Evolutionary conservation across 768 basidiomycete genomes (phyloP), one percentile per base, ranked within the genome.

Genomic region (Strobilomyces dryophilus): DNA sequence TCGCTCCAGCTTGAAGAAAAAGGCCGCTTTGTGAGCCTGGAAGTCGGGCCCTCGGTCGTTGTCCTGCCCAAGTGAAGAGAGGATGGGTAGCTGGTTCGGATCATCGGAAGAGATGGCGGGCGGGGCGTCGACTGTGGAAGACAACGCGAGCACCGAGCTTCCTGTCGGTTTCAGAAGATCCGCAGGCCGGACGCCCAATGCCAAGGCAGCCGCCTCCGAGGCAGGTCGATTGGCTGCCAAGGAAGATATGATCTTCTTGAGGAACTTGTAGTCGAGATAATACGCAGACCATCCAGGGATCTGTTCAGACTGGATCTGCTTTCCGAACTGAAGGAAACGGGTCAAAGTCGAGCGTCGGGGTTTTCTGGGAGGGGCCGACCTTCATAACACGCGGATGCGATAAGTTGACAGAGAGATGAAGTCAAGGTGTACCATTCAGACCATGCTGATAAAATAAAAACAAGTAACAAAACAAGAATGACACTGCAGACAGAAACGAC

Each of bases 161-260:
- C 59, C 71, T 53, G 69, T 62, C 37, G 68, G 66, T 54, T 67
- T 65, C 43, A 74, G 53, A 58, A 78, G 71, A 67, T 82, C 81
- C 49, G 77, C 73, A 21, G 89, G 89, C 60, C 90, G 85, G 60
- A 89, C 75, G 49, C 92, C 92, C 45, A 89, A 75, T 12, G 92
- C 91, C 49, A 97, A 75, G 21, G 90, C 82, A 31, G 92, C 91
- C 21, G 92, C 91, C 70, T 97, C 93, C 8, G 92, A 86, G 45
- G 89, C 90, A 8, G 93, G 92, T 53, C 91, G 83, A 69, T 93
- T 90, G 29, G 90, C 87, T 47, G 85, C 84, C 56, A 98, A 82
- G 14, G 95, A 97, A 55, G 95, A 95, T 64, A 99, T 94, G 64
- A 98, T 98, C 80, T 98, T 93, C 76, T 97, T 97, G 68, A 97